Percentiles rank a stretch among this genome's conserved stretches.
phyloP scores from a whole-genome alignment of 495 filamentous ascomycete species.

The Xylaria intraflava region DNA sequence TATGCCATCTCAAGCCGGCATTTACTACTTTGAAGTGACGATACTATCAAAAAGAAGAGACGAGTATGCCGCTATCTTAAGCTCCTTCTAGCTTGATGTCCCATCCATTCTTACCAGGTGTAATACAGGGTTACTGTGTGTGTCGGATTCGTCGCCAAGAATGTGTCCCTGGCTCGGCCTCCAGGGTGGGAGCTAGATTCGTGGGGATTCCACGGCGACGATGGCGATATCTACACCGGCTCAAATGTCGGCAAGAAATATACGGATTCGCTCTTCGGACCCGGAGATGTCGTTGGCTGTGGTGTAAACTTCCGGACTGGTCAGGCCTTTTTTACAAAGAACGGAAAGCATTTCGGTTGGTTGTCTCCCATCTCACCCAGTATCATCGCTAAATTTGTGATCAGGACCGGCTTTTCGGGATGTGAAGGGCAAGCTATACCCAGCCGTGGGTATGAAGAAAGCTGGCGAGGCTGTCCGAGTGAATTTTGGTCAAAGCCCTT shows the following conservation, averaged over 20 bases:
- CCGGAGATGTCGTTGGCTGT: constrained; percentile 82
- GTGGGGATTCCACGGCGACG: constrained; percentile 97
- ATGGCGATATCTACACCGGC: constrained; percentile 78
- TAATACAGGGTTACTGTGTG: constrained; percentile 63
- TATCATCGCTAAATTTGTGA: neutral
- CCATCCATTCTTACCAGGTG: constrained; percentile 9
- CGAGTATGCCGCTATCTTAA: constrained; percentile 52
- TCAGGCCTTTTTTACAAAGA: constrained; percentile 93
- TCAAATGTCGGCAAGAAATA: constrained; percentile 69
- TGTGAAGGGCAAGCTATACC: constrained; percentile 67
- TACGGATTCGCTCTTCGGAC: constrained; percentile 56
- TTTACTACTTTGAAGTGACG: constrained; percentile 96
- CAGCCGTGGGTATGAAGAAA: constrained; percentile 91
- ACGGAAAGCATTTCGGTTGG: constrained; percentile 72
- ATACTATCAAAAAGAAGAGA: constrained; percentile 79
- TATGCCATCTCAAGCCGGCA: constrained; percentile 86
- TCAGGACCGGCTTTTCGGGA: constrained; percentile 76
- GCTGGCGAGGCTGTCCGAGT: constrained; percentile 72
- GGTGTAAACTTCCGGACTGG: constrained; percentile 86
- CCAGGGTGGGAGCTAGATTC: constrained; percentile 95
- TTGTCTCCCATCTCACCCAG: neutral
- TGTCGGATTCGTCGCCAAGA: constrained; percentile 76
- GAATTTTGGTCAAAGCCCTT: constrained; percentile 89
- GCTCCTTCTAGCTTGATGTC: neutral
- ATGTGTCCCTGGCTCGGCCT: constrained; percentile 69